Evolutionary conservation across 495 filamentous ascomycete genomes (phyloP).

Genomic region (Rhypophila decipiens): DNA sequence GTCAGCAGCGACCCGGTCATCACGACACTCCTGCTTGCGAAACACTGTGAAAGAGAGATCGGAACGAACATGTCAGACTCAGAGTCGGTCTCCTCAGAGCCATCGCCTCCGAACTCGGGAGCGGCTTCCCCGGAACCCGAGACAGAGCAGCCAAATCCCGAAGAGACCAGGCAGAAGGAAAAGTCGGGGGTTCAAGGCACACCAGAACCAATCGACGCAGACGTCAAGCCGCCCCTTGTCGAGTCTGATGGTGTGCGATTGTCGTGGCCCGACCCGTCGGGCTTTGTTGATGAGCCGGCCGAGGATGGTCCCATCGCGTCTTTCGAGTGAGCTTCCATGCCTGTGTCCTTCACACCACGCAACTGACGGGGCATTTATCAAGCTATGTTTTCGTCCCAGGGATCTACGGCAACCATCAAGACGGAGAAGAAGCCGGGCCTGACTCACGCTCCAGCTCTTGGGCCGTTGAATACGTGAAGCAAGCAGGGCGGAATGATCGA

Average conservation of each 20-base stretch:
- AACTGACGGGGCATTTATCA: not conserved
- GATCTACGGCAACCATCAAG: slow-evolving; percentile 4
- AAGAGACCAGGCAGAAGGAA: not conserved
- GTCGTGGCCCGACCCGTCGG: slow-evolving; percentile 1
- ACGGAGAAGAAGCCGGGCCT: slow-evolving; percentile 2
- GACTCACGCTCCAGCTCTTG: slow-evolving; percentile 3
- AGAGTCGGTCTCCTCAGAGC: slow-evolving; percentile 1
- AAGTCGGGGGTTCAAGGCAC: not conserved
- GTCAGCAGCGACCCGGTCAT: not conserved
- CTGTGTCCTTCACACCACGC: not conserved
- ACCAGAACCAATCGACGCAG: not conserved
- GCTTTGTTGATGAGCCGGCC: slow-evolving; percentile 1
- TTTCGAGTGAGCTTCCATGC: not conserved
- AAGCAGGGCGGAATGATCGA: slow-evolving; percentile 1
- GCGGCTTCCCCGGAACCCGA: not conserved
- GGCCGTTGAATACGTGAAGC: slow-evolving; percentile 2
- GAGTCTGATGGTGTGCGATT: slow-evolving; percentile 1
- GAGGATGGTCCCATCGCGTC: not conserved
- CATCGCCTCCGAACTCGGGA: slow-evolving; percentile 1
- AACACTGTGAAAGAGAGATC: not conserved
- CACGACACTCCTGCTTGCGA: not conserved
- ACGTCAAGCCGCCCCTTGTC: not conserved
- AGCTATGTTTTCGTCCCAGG: slow-evolving; percentile 8
- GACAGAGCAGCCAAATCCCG: not conserved
- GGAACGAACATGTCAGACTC: slow-evolving; percentile 5